Conservation (phyloP, 2,329 filamentous ascomycete genomes). For the Chaetomium strumarium region DNA sequence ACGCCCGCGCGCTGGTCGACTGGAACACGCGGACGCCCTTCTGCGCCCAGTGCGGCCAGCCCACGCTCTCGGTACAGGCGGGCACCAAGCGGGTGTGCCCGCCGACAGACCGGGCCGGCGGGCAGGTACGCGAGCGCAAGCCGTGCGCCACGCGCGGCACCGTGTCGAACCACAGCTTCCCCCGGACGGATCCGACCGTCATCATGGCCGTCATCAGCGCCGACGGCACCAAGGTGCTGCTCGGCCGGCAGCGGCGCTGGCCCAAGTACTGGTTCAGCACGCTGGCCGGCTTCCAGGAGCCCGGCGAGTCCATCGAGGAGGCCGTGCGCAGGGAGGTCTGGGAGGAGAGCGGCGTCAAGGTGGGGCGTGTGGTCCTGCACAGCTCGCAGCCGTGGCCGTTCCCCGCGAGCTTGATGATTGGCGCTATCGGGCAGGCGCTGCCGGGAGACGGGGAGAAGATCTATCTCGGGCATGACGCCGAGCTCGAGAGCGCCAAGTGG, state of each 20-base stretch:
- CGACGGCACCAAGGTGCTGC: constrained; percentile 69
- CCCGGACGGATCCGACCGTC: constrained; percentile 87
- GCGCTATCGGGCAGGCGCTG: constrained; percentile 77
- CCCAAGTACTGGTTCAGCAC: constrained; percentile 84
- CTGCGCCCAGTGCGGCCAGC: constrained; percentile 82
- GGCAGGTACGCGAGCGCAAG: constrained; percentile 47
- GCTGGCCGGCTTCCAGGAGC: constrained; percentile 80
- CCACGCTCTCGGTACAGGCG: constrained; percentile 70
- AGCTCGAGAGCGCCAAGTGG: constrained; percentile 88
- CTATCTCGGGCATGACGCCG: constrained; percentile 78
- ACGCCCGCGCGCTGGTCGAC: constrained; percentile 81
- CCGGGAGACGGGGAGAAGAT: constrained; percentile 72
- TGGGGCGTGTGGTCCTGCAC: constrained; percentile 75
- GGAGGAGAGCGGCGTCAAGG: constrained; percentile 74
- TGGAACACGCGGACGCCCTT: constrained; percentile 93
- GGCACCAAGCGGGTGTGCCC: constrained; percentile 79
- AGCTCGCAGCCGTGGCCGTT: constrained; percentile 86
- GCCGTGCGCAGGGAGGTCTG: constrained; percentile 77
- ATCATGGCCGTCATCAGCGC: constrained; percentile 88
- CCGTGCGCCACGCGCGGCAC: constrained; percentile 78
- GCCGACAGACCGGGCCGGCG: constrained; percentile 55
- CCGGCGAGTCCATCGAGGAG: constrained; percentile 79
- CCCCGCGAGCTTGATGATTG: constrained; percentile 80
- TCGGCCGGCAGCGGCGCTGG: constrained; percentile 80
- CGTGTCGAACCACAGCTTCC: constrained; percentile 86